Base-by-base conservation (phyloP, 768 basidiomycete species). In the Strobilomyces confusus region DNA sequence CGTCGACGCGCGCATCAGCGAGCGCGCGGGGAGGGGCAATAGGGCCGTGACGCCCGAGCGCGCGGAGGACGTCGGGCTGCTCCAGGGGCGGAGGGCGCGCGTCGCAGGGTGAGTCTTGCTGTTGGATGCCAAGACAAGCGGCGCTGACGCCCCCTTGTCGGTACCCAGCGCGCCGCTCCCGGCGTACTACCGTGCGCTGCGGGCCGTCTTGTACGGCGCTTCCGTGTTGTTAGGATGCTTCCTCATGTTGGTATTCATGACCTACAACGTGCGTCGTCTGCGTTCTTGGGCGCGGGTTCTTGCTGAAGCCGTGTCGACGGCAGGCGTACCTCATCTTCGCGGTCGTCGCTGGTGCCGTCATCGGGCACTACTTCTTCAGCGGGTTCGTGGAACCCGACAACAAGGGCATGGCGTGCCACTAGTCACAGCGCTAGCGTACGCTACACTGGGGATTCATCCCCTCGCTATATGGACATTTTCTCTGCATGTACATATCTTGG, bases 201-300 rank as follows among this genome's bases (percentile, higher is more conserved):
- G 90, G 23, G 87, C 91, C 7, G 60, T 67, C 2, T 66, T 92
- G 34, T 95, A 95, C 61, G 91, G 86, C n/a, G 69, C 76, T 5
- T 82, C 82, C 3, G 82, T 92, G 20, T 86, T 86, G 68, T 69
- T 92, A 54, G 89, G 89, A 33, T 89, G 88, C 77, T 91, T 92
- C 80, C 81, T 92, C 66, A 97, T 97, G 93, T 75, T 97, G 53
- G 84, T 95, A 37, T 94, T 92, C 71, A 95, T 97, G 93, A 95
- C 93, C 5, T 97, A 95, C 73, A 97, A 97, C 59, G 91, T 92
- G 54, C 63, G 89, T 73, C 22, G 17, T 26, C 8, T 23, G 37
- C 19, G 11, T 44, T 53, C 41, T 30, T 29, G 13, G 9, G 23
- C 9, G 11, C 5, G 19, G 19, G n/a, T 9, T 37, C 9, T 17